Percentiles rank a stretch among this genome's conserved stretches.
phyloP scores from a whole-genome alignment of 192 early-diverging fungal genomes.

The Backusella sp. region DNA sequence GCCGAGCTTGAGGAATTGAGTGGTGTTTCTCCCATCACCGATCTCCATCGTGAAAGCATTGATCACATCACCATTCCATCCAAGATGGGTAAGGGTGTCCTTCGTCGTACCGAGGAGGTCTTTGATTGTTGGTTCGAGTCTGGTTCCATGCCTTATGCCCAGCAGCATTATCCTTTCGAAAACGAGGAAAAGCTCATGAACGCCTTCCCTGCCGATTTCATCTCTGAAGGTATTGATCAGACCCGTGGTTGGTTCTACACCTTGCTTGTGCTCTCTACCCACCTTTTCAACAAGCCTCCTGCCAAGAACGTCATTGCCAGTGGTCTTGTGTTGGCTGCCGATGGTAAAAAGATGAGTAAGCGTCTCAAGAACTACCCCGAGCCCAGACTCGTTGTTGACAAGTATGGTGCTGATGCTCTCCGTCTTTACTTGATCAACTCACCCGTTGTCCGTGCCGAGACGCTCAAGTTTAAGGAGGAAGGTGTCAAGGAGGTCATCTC shows the following conservation, averaged over 20 bases:
- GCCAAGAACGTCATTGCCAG: constrained; percentile 98
- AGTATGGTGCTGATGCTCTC: constrained; percentile 93
- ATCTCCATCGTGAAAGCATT: constrained; percentile 96
- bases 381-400: constrained; percentile 76
- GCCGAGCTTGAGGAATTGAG: constrained; percentile 86
- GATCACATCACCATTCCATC: constrained; percentile 98
- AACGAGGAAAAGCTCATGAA: constrained; percentile 84
- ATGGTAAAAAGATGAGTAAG: constrained; percentile 99
- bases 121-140: constrained; percentile 99
- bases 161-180: constrained; percentile 99
- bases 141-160: constrained; percentile 98
- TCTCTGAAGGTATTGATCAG: constrained; percentile 99
- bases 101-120: constrained; percentile 91
- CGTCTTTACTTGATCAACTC: constrained; percentile 97
- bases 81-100: constrained; percentile 76
- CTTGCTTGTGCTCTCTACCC: constrained; percentile 92
- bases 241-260: constrained; percentile 99
- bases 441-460: constrained; percentile 95
- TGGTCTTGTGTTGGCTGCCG: constrained; percentile 92
- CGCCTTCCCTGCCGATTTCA: constrained; percentile 98
- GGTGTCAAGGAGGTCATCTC: constrained; percentile 95
- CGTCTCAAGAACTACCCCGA: constrained; percentile 98
- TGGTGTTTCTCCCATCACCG: constrained; percentile 81
- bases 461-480: constrained; percentile 93
- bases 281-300: constrained; percentile 92